Percentiles rank a stretch among this genome's conserved stretches.
Conservation (phyloP, 2,329 filamentous ascomycete genomes). For the Neonectria sp. region DNA sequence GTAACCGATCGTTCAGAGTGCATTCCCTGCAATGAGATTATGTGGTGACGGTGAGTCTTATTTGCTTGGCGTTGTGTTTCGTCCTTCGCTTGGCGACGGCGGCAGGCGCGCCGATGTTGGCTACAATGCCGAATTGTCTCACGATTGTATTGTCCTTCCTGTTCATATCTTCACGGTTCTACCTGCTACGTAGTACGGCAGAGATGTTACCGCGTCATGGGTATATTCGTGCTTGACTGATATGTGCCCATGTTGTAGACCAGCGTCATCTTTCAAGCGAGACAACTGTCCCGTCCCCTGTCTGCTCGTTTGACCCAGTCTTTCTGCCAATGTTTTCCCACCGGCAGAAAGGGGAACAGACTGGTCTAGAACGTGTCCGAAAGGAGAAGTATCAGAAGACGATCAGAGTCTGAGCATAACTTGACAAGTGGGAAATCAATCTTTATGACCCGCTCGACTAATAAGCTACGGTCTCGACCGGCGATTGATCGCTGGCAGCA, state of each 20-base stretch:
- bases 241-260: background rate
- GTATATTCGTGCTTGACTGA: background rate
- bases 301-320: background rate
- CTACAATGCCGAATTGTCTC: background rate
- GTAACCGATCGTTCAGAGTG: background rate
- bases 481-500: slow-evolving; percentile 1
- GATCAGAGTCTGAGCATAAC: slow-evolving; percentile 1
- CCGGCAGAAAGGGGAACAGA: slow-evolving; percentile 6
- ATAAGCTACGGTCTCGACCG: background rate
- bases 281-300: background rate
- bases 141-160: background rate
- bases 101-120: background rate
- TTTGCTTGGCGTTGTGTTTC: background rate
- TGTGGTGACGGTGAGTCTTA: background rate
- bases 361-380: background rate
- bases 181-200: background rate
- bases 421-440: background rate
- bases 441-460: background rate
- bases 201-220: background rate
- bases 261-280: background rate
- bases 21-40: background rate
- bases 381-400: background rate
- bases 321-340: slow-evolving; percentile 1
- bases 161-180: background rate
- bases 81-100: background rate